Percentiles rank a stretch among this genome's conserved stretches.
Conservation (phyloP, 257 asterid species). For the Penstemon davidsonii region DNA sequence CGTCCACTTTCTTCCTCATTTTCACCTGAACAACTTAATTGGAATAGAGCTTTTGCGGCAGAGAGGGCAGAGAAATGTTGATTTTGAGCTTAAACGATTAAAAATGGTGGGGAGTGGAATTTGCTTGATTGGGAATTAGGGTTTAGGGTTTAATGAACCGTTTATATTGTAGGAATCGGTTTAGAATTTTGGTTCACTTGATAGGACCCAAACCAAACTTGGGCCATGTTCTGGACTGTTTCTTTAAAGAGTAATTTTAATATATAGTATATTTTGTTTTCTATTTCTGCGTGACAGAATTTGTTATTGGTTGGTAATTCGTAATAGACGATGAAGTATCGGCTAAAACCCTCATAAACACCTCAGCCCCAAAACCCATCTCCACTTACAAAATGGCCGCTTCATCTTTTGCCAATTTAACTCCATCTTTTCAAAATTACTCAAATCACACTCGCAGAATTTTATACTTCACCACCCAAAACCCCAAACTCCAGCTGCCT, state of each 20-base stretch:
- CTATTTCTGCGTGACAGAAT: too few species aligned
- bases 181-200: too few species aligned
- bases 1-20: constrained; percentile 88
- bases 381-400: constrained; percentile 42
- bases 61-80: not conserved
- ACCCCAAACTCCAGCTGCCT: constrained; percentile 30
- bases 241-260: too few species aligned
- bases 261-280: too few species aligned
- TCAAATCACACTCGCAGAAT: constrained; percentile 6
- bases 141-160: constrained; percentile 36
- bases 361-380: not conserved
- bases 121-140: constrained; percentile 16
- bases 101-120: constrained; percentile 10
- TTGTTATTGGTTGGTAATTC: too few species aligned
- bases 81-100: too few species aligned
- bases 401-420: constrained; percentile 38
- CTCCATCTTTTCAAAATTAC: constrained; percentile 32
- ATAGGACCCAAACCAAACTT: too few species aligned
- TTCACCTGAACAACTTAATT: not conserved
- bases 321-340: not conserved
- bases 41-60: constrained; percentile 8
- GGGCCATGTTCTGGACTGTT: too few species aligned
- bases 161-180: too few species aligned
- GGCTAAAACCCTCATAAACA: not conserved
- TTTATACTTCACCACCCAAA: constrained; percentile 26